Conservation (phyloP, 371 early-diverging fungal species). For the Mucor racemosus region DNA sequence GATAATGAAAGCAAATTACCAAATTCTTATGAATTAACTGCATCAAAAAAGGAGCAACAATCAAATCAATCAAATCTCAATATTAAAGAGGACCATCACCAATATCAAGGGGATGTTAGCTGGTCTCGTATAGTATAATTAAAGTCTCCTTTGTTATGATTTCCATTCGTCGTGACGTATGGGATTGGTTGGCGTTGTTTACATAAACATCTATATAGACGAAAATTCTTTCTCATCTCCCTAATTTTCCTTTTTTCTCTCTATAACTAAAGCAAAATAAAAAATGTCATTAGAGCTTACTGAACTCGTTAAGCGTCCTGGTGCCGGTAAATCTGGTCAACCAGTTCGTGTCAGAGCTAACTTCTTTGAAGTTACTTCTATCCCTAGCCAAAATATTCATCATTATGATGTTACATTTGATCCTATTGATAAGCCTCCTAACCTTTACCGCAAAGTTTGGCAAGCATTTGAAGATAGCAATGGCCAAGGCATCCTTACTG, state of each 20-base stretch:
- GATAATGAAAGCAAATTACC: neutral
- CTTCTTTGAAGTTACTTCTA: constrained; percentile 53
- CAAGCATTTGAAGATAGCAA: constrained; percentile 42
- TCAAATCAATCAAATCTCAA: neutral
- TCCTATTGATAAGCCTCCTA: constrained; percentile 47
- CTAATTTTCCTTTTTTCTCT: constrained; percentile 7
- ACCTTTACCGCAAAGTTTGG: constrained; percentile 55
- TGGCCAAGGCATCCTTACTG: constrained; percentile 37
- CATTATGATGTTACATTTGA: constrained; percentile 48
- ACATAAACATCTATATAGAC: neutral
- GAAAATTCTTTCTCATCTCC: constrained; percentile 9
- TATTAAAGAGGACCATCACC: neutral
- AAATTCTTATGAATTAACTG: neutral
- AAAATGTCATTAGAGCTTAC: constrained; percentile 41
- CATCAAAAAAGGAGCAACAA: neutral
- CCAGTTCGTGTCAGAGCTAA: constrained; percentile 41
- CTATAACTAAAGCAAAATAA: neutral
- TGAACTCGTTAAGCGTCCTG: constrained; percentile 42
- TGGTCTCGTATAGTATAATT: neutral
- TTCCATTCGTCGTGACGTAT: neutral
- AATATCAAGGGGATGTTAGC: neutral
- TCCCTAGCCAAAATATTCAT: constrained; percentile 46
- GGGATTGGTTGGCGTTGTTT: constrained; percentile 2
- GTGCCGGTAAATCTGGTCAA: constrained; percentile 35
- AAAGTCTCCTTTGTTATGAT: neutral